Evolutionary conservation across 768 basidiomycete genomes (phyloP).

Genomic region (Rhodosporidiobolus sp.): DNA sequence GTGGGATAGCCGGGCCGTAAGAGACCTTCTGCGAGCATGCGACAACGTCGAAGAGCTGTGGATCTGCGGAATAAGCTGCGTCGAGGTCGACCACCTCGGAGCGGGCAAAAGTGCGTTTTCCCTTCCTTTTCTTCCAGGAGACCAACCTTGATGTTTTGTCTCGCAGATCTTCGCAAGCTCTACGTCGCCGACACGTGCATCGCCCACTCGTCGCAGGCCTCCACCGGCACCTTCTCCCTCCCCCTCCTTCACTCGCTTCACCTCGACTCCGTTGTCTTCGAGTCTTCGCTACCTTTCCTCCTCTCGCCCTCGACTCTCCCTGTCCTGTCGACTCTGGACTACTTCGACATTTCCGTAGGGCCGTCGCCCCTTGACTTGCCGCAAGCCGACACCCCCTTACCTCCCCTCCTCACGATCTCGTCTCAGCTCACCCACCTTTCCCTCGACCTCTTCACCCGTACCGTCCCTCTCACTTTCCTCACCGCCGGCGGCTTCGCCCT

Average conservation of each 20-base stretch:
- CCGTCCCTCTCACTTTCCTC: background rate
- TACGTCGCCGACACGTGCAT: constrained; percentile 7
- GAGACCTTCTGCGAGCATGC: background rate
- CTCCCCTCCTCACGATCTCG: background rate
- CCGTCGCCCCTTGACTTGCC: too few species aligned
- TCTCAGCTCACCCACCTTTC: constrained; percentile 7
- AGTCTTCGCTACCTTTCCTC: background rate
- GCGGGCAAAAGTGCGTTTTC: background rate
- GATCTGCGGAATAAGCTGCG: background rate
- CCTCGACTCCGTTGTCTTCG: constrained; percentile 21
- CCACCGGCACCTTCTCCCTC: background rate
- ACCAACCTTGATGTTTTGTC: too few species aligned
- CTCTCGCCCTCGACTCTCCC: background rate
- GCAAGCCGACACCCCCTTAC: background rate
- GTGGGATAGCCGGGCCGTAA: background rate
- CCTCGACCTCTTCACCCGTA: constrained; percentile 19
- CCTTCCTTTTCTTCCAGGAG: background rate
- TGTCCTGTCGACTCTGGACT: constrained; percentile 13
- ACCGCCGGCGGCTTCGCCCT: background rate
- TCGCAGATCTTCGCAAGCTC: constrained; percentile 13
- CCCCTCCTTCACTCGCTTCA: constrained; percentile 1
- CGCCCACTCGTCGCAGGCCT: background rate
- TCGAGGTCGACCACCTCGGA: background rate
- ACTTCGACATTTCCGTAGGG: background rate
- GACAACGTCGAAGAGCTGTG: constrained; percentile 10